A percentile compares a stretch with the other conserved stretches of the same genome.
These are phyloP conservation scores for Camillea tinctor DNA, from an alignment of 2,329 filamentous ascomycete species.

Conservation along the genomic window DNA sequence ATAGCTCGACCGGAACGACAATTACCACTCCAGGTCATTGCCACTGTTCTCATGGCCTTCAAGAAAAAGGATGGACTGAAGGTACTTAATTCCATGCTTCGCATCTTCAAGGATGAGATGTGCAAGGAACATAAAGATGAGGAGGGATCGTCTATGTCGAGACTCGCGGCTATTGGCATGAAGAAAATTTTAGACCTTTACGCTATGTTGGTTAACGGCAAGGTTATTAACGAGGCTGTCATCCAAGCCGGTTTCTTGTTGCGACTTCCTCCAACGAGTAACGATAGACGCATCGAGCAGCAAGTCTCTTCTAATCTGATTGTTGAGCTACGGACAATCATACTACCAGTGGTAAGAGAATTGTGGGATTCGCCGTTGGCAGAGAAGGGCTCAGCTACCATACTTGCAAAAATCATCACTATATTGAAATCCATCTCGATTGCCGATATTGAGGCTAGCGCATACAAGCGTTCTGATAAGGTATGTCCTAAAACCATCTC, in stretches of 20 bases:
- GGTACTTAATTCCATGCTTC: slow-evolving; percentile 69
- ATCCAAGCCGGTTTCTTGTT: slow-evolving; percentile 49
- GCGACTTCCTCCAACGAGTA: slow-evolving; percentile 32
- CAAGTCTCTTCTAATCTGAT: slow-evolving; percentile 69
- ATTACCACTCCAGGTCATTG: slow-evolving; percentile 56
- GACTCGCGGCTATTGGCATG: slow-evolving; percentile 58
- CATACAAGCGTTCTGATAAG: slow-evolving; percentile 61
- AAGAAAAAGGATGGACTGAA: slow-evolving; percentile 77
- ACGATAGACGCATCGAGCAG: slow-evolving; percentile 41
- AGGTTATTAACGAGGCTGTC: slow-evolving; percentile 75
- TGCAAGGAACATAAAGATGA: slow-evolving; percentile 36
- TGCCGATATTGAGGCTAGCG: slow-evolving; percentile 71
- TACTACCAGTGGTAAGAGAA: slow-evolving; percentile 72
- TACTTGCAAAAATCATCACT: slow-evolving; percentile 77
- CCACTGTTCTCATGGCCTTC: slow-evolving; percentile 82
- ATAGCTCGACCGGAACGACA: slow-evolving; percentile 47
- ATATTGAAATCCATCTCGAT: slow-evolving; percentile 77
- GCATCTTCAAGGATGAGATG: slow-evolving; percentile 62
- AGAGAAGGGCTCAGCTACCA: slow-evolving; percentile 74
- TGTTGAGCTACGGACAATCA: slow-evolving; percentile 77
- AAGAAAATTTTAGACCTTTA: slow-evolving; percentile 87
- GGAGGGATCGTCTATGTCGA: slow-evolving; percentile 47
- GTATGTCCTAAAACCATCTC: slow-evolving; percentile 33
- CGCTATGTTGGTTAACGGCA: slow-evolving; percentile 70
- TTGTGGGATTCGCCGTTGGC: slow-evolving; percentile 86